Percentiles rank a stretch among this genome's conserved stretches.
phyloP scores from a whole-genome alignment of 2,329 filamentous ascomycete species.

The Fusarium pseudograminearum region DNA sequence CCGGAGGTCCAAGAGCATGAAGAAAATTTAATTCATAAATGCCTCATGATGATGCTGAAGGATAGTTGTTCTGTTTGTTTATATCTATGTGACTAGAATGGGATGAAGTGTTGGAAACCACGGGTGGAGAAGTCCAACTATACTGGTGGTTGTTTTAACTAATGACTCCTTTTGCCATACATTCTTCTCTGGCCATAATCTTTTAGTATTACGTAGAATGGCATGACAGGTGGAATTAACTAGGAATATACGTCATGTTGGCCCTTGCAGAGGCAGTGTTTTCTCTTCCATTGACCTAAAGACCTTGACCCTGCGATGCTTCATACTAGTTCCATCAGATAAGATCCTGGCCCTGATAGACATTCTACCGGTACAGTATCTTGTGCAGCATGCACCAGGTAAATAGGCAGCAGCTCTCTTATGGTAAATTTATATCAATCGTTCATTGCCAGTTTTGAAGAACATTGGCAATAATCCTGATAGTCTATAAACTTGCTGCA shows the following conservation, averaged over 20 bases:
- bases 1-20: neutral
- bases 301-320: slow-evolving; percentile 10
- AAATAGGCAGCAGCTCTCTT: neutral
- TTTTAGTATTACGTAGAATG: too few relatives aligned
- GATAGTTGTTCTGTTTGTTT: neutral
- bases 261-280: neutral
- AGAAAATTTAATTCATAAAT: slow-evolving; percentile 2
- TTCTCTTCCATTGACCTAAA: neutral
- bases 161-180: neutral
- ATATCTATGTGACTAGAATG: neutral
- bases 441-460: too few relatives aligned
- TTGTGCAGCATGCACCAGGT: neutral
- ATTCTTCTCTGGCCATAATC: too few relatives aligned
- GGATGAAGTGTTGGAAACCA: neutral
- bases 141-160: neutral
- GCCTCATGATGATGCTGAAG: neutral
- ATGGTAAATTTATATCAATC: neutral
- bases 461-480: too few relatives aligned
- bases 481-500: too few relatives aligned
- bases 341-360: slow-evolving; percentile 20
- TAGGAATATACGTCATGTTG: neutral
- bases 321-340: slow-evolving; percentile 11
- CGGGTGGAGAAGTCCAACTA: too few relatives aligned
- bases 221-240: neutral
- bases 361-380: neutral